These are phyloP conservation scores for Phoma sp. DNA, from an alignment of 2,329 filamentous ascomycete genomes.

Conservation along the genomic window DNA sequence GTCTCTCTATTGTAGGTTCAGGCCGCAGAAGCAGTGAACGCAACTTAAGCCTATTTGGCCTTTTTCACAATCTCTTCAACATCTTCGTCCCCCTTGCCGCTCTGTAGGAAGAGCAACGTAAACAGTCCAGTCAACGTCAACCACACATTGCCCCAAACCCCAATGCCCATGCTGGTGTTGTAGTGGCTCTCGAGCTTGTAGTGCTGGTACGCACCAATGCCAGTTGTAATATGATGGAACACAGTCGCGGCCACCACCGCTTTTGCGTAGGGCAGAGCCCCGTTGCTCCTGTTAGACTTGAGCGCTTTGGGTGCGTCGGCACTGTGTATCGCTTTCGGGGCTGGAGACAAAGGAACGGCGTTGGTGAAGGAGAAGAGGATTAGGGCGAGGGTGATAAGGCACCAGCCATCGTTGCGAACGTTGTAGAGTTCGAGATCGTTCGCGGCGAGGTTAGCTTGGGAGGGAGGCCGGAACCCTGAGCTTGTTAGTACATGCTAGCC, in stretches of 20 bases:
- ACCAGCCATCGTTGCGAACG: slow-evolving; percentile 35
- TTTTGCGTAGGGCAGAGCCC: slow-evolving; percentile 26
- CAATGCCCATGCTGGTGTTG: slow-evolving; percentile 34
- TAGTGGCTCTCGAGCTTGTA: slow-evolving; percentile 34
- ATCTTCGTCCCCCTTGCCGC: slow-evolving; percentile 11
- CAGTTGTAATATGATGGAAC: slow-evolving; percentile 32
- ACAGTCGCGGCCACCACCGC: slow-evolving; percentile 31
- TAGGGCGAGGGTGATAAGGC: slow-evolving; percentile 33
- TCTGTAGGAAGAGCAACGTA: slow-evolving; percentile 20
- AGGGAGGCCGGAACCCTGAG: slow-evolving; percentile 33
- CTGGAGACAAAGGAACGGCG: slow-evolving; percentile 22
- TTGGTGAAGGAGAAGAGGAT: slow-evolving; percentile 32
- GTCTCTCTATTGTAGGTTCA: no score
- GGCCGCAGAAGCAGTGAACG: no score
- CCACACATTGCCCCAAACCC: slow-evolving; percentile 36
- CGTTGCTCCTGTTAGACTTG: slow-evolving; percentile 3
- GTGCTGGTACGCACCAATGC: slow-evolving; percentile 33
- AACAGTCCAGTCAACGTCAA: slow-evolving; percentile 27
- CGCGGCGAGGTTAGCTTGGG: slow-evolving; percentile 27
- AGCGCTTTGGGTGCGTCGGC: slow-evolving; percentile 8
- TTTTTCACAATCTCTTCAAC: slow-evolving; percentile 23
- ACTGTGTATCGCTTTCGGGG: slow-evolving; percentile 7
- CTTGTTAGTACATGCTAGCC: slow-evolving; percentile 2
- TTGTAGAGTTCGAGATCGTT: slow-evolving; percentile 38
- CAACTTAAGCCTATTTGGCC: slow-evolving; percentile 1